Conservation (phyloP, 176 grass and related monocot genomes). For the Musa beccarii region DNA sequence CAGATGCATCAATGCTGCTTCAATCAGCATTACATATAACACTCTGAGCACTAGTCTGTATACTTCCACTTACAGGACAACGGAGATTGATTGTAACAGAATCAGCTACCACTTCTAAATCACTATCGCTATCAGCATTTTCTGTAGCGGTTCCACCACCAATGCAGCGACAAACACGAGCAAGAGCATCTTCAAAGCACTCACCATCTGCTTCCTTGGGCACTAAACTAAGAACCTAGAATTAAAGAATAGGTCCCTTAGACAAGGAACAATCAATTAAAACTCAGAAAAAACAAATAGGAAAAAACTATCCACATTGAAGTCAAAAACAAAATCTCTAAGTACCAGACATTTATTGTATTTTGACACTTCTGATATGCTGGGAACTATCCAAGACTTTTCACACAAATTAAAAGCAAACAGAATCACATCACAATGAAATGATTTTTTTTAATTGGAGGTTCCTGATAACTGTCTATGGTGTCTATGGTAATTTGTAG, state of each 20-base stretch:
- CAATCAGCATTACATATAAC: not conserved
- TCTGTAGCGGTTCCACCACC: conserved; percentile 69
- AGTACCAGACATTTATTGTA: too few relatives aligned
- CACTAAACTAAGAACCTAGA: conserved; percentile 67
- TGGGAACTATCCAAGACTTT: too few relatives aligned
- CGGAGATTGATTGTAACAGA: conserved; percentile 88
- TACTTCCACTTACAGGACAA: conserved; percentile 69
- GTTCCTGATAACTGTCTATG: too few relatives aligned
- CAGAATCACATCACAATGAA: too few relatives aligned
- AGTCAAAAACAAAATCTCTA: not conserved
- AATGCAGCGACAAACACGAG: conserved; percentile 74
- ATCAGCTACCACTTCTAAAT: conserved; percentile 94
- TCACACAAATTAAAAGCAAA: too few relatives aligned
- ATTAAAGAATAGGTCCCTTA: conserved; percentile 4
- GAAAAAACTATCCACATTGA: not conserved
- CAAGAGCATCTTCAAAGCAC: conserved; percentile 72
- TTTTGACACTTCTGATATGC: too few relatives aligned
- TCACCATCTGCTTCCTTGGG: conserved; percentile 75
- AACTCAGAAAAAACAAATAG: not conserved
- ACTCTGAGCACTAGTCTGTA: not conserved
- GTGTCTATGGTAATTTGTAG: too few relatives aligned
- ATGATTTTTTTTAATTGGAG: too few relatives aligned
- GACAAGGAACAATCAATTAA: conserved; percentile 12
- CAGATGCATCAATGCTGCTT: not conserved
- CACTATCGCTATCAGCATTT: conserved; percentile 83